phyloP scores from a whole-genome alignment of 148 eudicot species.

The Simmondsia chinensis region DNA sequence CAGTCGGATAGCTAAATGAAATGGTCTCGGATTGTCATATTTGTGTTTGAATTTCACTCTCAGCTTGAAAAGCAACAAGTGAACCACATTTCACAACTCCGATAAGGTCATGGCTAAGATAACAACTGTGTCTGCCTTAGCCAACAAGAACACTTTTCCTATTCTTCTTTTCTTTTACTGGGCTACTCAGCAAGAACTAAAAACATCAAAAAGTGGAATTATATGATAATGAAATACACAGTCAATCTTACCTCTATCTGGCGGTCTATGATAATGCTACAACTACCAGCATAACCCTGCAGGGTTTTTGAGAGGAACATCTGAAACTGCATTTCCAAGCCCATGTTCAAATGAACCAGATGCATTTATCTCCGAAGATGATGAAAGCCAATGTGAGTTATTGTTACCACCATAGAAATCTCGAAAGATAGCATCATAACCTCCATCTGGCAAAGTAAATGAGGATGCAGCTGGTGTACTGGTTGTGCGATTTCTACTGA shows the following conservation, averaged over 20 bases:
- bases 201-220: too few relatives aligned
- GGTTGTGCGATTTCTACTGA: constrained; percentile 32
- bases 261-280: constrained; percentile 46
- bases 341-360: constrained; percentile 54
- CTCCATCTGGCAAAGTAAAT: constrained; percentile 31
- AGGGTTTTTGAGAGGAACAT: constrained; percentile 52
- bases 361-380: constrained; percentile 52
- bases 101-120: too few relatives aligned
- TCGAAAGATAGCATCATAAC: constrained; percentile 38
- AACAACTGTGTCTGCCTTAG: too few relatives aligned
- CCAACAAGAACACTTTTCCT: too few relatives aligned
- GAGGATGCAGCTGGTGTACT: constrained; percentile 27
- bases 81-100: too few relatives aligned
- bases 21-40: too few relatives aligned
- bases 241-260: constrained; percentile 74
- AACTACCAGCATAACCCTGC: constrained; percentile 75
- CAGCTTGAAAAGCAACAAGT: too few relatives aligned
- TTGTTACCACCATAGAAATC: constrained; percentile 39
- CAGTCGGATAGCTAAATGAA: too few relatives aligned
- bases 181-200: too few relatives aligned
- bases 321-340: constrained; percentile 51
- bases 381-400: constrained; percentile 56
- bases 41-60: too few relatives aligned
- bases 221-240: too few relatives aligned
- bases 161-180: too few relatives aligned